Percentiles rank a stretch among this genome's conserved stretches.
phyloP scores from a whole-genome alignment of 2,329 filamentous ascomycete genomes.

The Pseudogymnoascus sp. region DNA sequence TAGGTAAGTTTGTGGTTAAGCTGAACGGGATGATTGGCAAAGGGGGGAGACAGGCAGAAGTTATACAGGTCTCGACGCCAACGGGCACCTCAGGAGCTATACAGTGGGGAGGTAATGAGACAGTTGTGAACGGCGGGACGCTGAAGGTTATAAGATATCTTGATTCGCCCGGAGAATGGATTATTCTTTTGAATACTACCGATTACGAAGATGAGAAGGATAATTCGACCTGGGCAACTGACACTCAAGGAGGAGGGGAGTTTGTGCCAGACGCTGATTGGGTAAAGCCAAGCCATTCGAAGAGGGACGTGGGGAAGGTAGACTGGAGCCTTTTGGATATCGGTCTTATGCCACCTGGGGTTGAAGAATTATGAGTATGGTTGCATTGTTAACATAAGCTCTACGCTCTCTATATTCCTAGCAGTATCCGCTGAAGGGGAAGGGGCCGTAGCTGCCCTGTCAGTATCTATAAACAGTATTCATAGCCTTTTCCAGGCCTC shows the following conservation, averaged over 20 bases:
- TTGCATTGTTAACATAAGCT: background rate
- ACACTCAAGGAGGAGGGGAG: background rate
- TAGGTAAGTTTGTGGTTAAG: constrained; percentile 18
- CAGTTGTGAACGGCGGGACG: background rate
- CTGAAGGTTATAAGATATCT: background rate
- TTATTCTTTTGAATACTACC: background rate
- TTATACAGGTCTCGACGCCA: constrained; percentile 24
- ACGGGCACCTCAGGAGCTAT: constrained; percentile 21
- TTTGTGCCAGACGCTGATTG: background rate
- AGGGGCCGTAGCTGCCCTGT: background rate
- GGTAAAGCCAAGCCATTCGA: background rate
- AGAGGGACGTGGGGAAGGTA: background rate
- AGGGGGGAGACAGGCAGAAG: constrained; percentile 18
- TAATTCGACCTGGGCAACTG: background rate
- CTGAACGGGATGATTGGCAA: constrained; percentile 10
- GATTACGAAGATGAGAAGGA: background rate
- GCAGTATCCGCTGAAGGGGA: background rate
- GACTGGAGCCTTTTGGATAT: background rate
- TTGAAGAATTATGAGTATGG: background rate
- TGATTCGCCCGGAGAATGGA: background rate
- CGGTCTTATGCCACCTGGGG: background rate
- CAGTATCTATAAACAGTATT: constrained; percentile 5
- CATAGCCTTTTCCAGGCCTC: constrained; percentile 63
- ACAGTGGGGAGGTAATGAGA: constrained; percentile 21
- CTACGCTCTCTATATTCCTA: background rate